Evolutionary conservation across 169 alveolate genomes (phyloP), one percentile per base, ranked within the genome.

Genomic region (Eimeria necatrix): DNA sequence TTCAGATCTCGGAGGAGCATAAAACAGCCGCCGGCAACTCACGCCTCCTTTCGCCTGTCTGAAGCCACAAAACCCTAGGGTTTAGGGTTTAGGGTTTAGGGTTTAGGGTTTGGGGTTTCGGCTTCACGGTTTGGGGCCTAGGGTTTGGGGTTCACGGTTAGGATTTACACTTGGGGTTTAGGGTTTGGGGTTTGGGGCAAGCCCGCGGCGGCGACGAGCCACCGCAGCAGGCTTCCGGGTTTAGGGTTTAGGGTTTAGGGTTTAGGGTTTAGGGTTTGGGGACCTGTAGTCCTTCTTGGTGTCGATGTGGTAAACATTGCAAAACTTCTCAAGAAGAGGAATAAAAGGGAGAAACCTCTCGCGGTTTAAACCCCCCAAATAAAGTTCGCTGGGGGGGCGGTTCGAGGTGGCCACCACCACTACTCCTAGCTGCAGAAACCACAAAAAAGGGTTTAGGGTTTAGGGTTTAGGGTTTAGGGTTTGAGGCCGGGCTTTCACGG

Each of bases 301-400:
- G 16, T 94, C 94, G n/a, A 94, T 94, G 2, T 86, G 84, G 48
- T 64, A 49, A 18, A 71, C 73, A 10, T 94, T 87, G 85, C 96
- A 94, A 24, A 49, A 76, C 6, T 49, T 73, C 81, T 80, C n/a
- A 8, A 94, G 52, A 20, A 94, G 92, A 41, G 49, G 85, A 52
- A 98, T 97, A 81, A 97, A 98, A 10, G 99, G 98, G 91, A 97
- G 81, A 91, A 98, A 98, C 53, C 97, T 84, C 81, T 95, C 95
- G 56, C 99, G 95, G 59, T 98, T 95, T n/a, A 98, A 91, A 9
- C 99, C 99, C 73, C 96, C 96, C 48, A 92, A 76, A 87, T 98
- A 98, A 7, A 98, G 95, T 18, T 98, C 99, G 26, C 96, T 96
- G 32, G 99, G 99, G 32, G 98, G 98, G 76, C 98, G 94, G 78